phyloP scores from a whole-genome alignment of 1,284 basidiomycete species.

The Lignosus rhinocerotis region DNA sequence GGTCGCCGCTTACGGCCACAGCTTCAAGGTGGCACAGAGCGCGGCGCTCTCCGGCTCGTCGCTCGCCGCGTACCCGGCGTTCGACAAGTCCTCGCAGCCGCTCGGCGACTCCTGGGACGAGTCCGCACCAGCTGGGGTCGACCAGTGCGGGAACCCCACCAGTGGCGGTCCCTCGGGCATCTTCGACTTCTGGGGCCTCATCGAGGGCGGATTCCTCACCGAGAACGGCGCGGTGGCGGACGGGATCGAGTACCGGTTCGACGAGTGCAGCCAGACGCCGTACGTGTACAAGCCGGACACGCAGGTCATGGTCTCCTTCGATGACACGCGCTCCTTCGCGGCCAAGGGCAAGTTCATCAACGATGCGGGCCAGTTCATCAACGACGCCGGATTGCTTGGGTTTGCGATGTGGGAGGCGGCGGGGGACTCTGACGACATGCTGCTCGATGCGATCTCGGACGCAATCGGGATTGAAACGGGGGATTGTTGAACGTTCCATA shows the following conservation, averaged over 20 bases:
- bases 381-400: constrained; percentile 50
- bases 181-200: constrained; percentile 43
- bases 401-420: constrained; percentile 67
- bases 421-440: constrained; percentile 56
- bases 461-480: too few relatives aligned
- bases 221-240: constrained; percentile 35
- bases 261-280: constrained; percentile 49
- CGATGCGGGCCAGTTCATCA: constrained; percentile 33
- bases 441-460: constrained; percentile 35
- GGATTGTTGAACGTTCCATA: too few relatives aligned
- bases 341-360: constrained; percentile 64
- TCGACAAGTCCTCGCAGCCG: constrained; percentile 39
- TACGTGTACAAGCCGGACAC: constrained; percentile 46
- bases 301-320: constrained; percentile 42
- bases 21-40: constrained; percentile 38
- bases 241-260: constrained; percentile 45
- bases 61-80: constrained; percentile 40
- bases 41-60: constrained; percentile 32
- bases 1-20: constrained; percentile 58
- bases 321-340: constrained; percentile 40
- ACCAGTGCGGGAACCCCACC: constrained; percentile 41
- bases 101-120: constrained; percentile 45
- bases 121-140: constrained; percentile 28
- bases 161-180: constrained; percentile 37
- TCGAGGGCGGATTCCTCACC: constrained; percentile 42